Evolutionary conservation across 495 filamentous ascomycete species (phyloP), one percentile per base, ranked within the genome.

Genomic region (Aspergillus mulundensis): DNA sequence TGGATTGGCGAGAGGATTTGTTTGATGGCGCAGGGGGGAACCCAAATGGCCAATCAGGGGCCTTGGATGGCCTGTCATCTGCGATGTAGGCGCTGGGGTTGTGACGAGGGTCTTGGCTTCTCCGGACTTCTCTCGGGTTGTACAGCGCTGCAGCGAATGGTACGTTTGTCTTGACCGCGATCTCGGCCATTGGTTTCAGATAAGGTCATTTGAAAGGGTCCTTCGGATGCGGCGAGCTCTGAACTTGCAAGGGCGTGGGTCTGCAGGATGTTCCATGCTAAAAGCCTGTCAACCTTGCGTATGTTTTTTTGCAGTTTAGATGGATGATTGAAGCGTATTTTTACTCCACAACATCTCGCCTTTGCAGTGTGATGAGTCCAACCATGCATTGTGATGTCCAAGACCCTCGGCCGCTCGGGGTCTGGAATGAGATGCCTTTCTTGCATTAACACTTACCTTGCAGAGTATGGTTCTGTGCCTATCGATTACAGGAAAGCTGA

Each of bases 21-120:
- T 36, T 50, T 50, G 54, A 39, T 19, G 25, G 39, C 39, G 54
- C 54, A 42, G 47, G 20, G 54, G 46, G 40, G 43, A 52, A 46
- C 16, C 40, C 49, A 11, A 45, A 15, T 20, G 50, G 43, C 61
- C 49, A 63, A 63, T 63, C 61, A 63, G 15, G 21, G 28, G 19
- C 4, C 14, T 19, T 11, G 15, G 21, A 47, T 50, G 30, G 24
- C 24, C 30, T 52, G 56, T 59, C 45, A 53, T 46, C 41, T 55
- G 61, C 60, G 61, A 63, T 60, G 44, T 49, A 47, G 44, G 61
- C 54, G 61, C 53, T 48, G 61, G 40, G 16, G 16, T 41, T 59
- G 56, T 63, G 61, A 63, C 55, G 32, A 47, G 42, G 39, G 50
- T 52, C 57, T 59, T 60, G 53, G 53, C 57, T 50, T 41, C 38